phyloP scores from a whole-genome alignment of 1,284 basidiomycete genomes.

The Neolentinus lepideus region DNA sequence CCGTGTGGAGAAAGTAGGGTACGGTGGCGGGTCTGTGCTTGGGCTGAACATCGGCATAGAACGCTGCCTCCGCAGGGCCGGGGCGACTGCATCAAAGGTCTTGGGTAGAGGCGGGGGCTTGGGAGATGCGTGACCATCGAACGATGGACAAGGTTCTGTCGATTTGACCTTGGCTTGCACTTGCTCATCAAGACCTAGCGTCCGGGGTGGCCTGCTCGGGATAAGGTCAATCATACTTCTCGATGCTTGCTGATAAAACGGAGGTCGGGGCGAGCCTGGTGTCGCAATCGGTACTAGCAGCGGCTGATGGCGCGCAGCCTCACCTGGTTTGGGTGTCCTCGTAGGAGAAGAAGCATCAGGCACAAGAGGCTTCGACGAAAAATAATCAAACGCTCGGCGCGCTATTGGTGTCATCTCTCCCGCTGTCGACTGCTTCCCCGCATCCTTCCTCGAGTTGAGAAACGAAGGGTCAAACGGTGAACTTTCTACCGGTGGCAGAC shows the following conservation, averaged over 20 bases:
- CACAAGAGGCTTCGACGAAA: background rate
- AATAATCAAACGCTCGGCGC: constrained; percentile 14
- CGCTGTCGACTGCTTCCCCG: background rate
- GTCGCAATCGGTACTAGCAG: constrained; percentile 9
- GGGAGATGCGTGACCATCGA: background rate
- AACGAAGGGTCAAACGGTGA: constrained; percentile 8
- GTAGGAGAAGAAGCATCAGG: background rate
- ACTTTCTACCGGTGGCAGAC: constrained; percentile 12
- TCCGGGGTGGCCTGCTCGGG: constrained; percentile 19
- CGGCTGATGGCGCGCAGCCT: constrained; percentile 1
- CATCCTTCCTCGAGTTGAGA: constrained; percentile 3
- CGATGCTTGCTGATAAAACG: constrained; percentile 57
- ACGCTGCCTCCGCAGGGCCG: constrained; percentile 34
- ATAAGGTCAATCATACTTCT: constrained; percentile 47
- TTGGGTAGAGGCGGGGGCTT: constrained; percentile 2
- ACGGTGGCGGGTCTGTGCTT: constrained; percentile 42
- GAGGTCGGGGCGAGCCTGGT: constrained; percentile 29
- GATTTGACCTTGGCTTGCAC: constrained; percentile 5
- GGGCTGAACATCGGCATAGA: constrained; percentile 53
- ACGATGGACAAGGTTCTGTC: constrained; percentile 12
- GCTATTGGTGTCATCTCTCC: constrained; percentile 6
- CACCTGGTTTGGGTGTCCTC: background rate
- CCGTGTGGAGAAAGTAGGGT: constrained; percentile 31
- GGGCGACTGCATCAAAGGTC: constrained; percentile 4
- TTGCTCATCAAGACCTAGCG: constrained; percentile 22